phyloP scores from a whole-genome alignment of 2,329 filamentous ascomycete species.

The Neonectria magnoliae region DNA sequence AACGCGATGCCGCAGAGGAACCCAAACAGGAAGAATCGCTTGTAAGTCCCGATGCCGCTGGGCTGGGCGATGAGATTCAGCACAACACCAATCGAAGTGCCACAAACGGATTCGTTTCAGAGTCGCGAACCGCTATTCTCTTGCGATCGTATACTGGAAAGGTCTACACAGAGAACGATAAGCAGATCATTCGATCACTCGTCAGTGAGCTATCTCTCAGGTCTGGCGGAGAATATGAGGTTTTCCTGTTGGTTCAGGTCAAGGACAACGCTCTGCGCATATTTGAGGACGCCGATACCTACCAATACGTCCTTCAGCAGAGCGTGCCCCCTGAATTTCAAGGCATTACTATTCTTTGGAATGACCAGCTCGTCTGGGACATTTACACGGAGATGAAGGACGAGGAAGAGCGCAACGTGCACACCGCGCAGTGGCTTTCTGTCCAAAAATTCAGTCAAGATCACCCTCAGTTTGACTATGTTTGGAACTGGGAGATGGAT shows the following conservation, averaged over 20 bases:
- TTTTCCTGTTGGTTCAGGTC: conserved; percentile 83
- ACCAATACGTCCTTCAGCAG: conserved; percentile 67
- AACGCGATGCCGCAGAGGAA: conserved; percentile 18
- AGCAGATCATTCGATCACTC: conserved; percentile 80
- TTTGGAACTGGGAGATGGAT: conserved; percentile 92
- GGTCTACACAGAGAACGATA: conserved; percentile 80
- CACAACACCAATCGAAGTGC: conserved; percentile 17
- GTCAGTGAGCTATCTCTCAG: conserved; percentile 80
- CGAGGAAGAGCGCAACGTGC: conserved; percentile 62
- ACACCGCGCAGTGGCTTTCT: conserved; percentile 74
- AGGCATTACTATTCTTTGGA: conserved; percentile 79
- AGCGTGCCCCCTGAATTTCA: conserved; percentile 76
- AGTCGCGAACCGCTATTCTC: conserved; percentile 75
- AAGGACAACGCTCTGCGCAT: conserved; percentile 69
- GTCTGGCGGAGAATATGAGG: conserved; percentile 82
- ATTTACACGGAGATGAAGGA: conserved; percentile 82
- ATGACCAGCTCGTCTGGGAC: conserved; percentile 76
- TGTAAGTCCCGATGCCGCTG: background rate
- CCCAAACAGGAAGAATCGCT: background rate
- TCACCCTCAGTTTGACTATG: conserved; percentile 81
- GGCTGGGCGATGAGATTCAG: conserved; percentile 2
- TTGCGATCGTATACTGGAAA: conserved; percentile 81
- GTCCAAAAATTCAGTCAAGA: conserved; percentile 80
- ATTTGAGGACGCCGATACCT: conserved; percentile 67
- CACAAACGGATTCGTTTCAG: conserved; percentile 43